Percentiles rank a stretch among this genome's conserved stretches.
phyloP scores from a whole-genome alignment of 805 yeast species.

The Kuraishia floccosa region DNA sequence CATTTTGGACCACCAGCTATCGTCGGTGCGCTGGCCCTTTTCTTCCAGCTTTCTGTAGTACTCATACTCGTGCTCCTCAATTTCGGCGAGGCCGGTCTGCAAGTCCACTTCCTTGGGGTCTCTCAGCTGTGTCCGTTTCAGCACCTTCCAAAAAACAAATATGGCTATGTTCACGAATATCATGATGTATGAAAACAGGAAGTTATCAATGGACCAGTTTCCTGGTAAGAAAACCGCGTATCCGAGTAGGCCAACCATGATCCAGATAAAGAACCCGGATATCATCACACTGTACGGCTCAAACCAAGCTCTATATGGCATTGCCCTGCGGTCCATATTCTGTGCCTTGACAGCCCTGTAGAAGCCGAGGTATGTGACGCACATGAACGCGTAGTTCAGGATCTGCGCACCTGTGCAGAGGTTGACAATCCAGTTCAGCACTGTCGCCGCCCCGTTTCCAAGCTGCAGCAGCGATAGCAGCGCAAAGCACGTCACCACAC shows the following conservation, averaged over 20 bases:
- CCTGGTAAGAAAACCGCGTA: constrained; percentile 29
- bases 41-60: constrained; percentile 4
- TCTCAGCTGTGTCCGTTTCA: constrained; percentile 23
- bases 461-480: constrained; percentile 51
- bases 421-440: constrained; percentile 32
- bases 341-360: constrained; percentile 28
- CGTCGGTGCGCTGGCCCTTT: too few species aligned
- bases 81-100: constrained; percentile 23
- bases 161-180: constrained; percentile 26
- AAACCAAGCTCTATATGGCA: constrained; percentile 30
- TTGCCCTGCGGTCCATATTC: constrained; percentile 22
- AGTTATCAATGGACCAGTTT: constrained; percentile 22
- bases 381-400: constrained; percentile 33
- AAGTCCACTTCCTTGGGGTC: constrained; percentile 25
- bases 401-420: constrained; percentile 36
- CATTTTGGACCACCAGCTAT: too few species aligned
- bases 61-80: constrained; percentile 24
- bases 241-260: constrained; percentile 22
- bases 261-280: constrained; percentile 14
- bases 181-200: constrained; percentile 30
- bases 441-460: constrained; percentile 20
- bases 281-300: constrained; percentile 24
- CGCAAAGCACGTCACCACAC: constrained; percentile 44
- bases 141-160: constrained; percentile 22
- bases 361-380: constrained; percentile 28